These are phyloP conservation scores for Sugiyamaella smithiae DNA, from an alignment of 805 yeast species.

Conservation along the genomic window DNA sequence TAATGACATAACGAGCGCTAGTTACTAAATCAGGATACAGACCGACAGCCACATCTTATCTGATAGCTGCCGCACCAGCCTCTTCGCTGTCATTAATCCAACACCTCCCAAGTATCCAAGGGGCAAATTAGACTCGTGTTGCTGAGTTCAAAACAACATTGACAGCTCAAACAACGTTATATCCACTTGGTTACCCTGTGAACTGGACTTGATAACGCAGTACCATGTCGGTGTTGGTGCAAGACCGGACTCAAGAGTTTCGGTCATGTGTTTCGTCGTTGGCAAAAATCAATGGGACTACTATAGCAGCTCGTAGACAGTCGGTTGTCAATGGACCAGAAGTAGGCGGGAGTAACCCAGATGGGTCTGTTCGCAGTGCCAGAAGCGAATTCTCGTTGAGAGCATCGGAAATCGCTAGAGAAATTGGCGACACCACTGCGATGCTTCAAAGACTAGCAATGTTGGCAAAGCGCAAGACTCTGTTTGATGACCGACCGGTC, in stretches of 20 bases:
- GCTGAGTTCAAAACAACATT: no score
- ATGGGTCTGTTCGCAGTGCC: slow-evolving; percentile 10
- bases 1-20: no score
- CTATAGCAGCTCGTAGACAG: slow-evolving; percentile 25
- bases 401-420: slow-evolving; percentile 84
- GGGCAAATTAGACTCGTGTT: no score
- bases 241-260: slow-evolving; percentile 89
- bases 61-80: neutral
- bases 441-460: slow-evolving; percentile 75
- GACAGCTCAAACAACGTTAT: no score
- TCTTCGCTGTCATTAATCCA: neutral
- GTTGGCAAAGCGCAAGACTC: slow-evolving; percentile 83
- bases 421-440: slow-evolving; percentile 81
- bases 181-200: no score
- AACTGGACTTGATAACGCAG: no score
- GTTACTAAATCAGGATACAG: no score
- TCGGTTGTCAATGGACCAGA: slow-evolving; percentile 17
- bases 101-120: no score
- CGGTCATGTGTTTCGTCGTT: slow-evolving; percentile 84
- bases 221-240: slow-evolving; percentile 37
- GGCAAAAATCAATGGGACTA: slow-evolving; percentile 52
- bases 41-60: slow-evolving; percentile 1
- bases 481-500: slow-evolving; percentile 90
- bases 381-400: slow-evolving; percentile 62
- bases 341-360: no score